These are phyloP conservation scores for Leccinum incarnatum DNA, from an alignment of 768 basidiomycete species.

Conservation along the genomic window DNA sequence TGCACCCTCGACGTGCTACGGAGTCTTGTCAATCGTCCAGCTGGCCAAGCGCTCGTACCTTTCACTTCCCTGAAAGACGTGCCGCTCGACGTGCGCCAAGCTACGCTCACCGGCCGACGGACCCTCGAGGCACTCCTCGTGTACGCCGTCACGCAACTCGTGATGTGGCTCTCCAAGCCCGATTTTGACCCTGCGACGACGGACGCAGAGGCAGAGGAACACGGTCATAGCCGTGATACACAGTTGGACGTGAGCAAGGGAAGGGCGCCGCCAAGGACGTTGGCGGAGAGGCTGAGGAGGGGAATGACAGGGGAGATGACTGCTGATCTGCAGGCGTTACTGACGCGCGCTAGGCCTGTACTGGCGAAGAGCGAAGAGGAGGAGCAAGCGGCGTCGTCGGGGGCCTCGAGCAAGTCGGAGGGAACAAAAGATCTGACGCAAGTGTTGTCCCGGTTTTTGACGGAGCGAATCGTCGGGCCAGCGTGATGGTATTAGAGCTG, in stretches of 20 bases:
- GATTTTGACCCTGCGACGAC: slow-evolving; percentile 50
- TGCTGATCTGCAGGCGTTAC: slow-evolving; percentile 61
- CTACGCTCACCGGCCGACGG: slow-evolving; percentile 53
- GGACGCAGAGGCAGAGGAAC: slow-evolving; percentile 48
- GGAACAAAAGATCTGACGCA: slow-evolving; percentile 54
- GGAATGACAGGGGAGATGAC: slow-evolving; percentile 83
- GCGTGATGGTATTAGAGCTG: slow-evolving; percentile 24
- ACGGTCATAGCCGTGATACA: slow-evolving; percentile 8
- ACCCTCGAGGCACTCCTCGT: slow-evolving; percentile 67
- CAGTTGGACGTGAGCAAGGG: slow-evolving; percentile 34
- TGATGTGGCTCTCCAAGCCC: slow-evolving; percentile 73
- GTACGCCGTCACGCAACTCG: slow-evolving; percentile 75
- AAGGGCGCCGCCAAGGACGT: slow-evolving; percentile 41
- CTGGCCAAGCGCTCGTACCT: slow-evolving; percentile 50
- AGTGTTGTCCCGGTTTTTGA: slow-evolving; percentile 61
- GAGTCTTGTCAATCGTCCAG: slow-evolving; percentile 60
- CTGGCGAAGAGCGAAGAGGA: slow-evolving; percentile 56
- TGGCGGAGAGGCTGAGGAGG: slow-evolving; percentile 65
- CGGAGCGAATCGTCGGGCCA: slow-evolving; percentile 52
- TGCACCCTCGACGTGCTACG: slow-evolving; percentile 72
- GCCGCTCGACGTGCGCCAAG: slow-evolving; percentile 51
- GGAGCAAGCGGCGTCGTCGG: background rate
- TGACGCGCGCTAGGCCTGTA: slow-evolving; percentile 64
- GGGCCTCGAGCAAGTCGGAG: slow-evolving; percentile 33
- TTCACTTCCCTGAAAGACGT: slow-evolving; percentile 29